A percentile compares a stretch with the other conserved stretches of the same genome.
Conservation (phyloP, 1,284 basidiomycete species). For the Rhodotorula sp. region DNA sequence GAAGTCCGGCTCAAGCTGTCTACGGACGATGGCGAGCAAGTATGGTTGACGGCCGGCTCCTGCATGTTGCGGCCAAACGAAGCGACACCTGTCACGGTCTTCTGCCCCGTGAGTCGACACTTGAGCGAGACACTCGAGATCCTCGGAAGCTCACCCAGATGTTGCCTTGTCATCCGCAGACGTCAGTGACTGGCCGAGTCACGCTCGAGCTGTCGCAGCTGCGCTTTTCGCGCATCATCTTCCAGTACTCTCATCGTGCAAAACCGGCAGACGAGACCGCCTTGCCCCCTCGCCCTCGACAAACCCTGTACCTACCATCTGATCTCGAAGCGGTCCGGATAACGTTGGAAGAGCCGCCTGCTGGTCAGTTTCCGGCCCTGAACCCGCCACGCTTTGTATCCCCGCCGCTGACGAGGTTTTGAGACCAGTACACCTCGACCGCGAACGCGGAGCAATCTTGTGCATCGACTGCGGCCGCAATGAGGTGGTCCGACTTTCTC, state of each 20-base stretch:
- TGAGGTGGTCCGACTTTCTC: constrained; percentile 55
- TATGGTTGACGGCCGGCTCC: constrained; percentile 47
- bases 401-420: neutral
- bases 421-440: constrained; percentile 64
- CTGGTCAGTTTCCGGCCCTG: constrained; percentile 53
- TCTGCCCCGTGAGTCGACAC: constrained; percentile 63
- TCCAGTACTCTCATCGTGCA: constrained; percentile 46
- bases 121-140: neutral
- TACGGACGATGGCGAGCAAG: constrained; percentile 50
- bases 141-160: too few relatives aligned
- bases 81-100: constrained; percentile 58
- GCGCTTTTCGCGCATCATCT: constrained; percentile 46
- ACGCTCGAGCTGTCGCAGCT: constrained; percentile 46
- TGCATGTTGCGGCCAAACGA: constrained; percentile 59
- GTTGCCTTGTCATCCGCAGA: constrained; percentile 52
- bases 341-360: constrained; percentile 60
- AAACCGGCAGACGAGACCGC: constrained; percentile 40
- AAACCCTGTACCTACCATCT: constrained; percentile 54
- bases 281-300: constrained; percentile 4
- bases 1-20: constrained; percentile 49
- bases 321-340: constrained; percentile 63
- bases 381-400: constrained; percentile 5
- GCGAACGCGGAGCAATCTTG: constrained; percentile 58
- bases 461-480: constrained; percentile 66
- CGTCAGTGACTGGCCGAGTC: constrained; percentile 59